Percentiles rank a stretch among this genome's conserved stretches.
phyloP scores from a whole-genome alignment of 2,329 filamentous ascomycete genomes.

The Trichophyton schoenleinii region DNA sequence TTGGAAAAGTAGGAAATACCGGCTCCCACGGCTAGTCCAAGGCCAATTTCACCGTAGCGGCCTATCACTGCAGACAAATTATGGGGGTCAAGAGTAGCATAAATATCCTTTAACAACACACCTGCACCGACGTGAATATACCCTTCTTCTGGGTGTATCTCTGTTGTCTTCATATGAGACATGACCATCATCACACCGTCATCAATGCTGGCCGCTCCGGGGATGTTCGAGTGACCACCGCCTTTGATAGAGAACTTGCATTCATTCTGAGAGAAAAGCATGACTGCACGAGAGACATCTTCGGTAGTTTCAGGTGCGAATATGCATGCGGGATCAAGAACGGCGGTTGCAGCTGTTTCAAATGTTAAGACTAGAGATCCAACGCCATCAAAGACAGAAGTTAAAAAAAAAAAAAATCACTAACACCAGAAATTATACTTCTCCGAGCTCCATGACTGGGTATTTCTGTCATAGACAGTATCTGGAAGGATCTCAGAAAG shows the following conservation, averaged over 20 bases:
- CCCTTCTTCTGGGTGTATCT: neutral
- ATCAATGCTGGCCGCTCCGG: slow-evolving; percentile 35
- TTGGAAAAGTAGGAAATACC: slow-evolving; percentile 32
- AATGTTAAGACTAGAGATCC: neutral
- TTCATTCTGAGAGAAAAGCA: slow-evolving; percentile 20
- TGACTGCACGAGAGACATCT: slow-evolving; percentile 23
- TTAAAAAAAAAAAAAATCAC: neutral
- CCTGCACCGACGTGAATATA: slow-evolving; percentile 2
- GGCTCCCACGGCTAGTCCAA: slow-evolving; percentile 4
- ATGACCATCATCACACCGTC: slow-evolving; percentile 28
- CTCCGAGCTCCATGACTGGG: neutral
- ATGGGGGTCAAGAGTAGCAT: slow-evolving; percentile 4
- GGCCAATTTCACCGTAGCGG: slow-evolving; percentile 5
- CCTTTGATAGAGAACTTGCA: slow-evolving; percentile 44
- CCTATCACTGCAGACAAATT: slow-evolving; percentile 2
- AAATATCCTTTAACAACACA: neutral
- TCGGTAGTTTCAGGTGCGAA: slow-evolving; percentile 21
- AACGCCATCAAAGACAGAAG: neutral
- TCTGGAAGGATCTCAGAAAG: slow-evolving; percentile 2
- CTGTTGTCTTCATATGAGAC: slow-evolving; percentile 8
- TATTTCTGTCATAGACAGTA: neutral
- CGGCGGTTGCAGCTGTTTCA: slow-evolving; percentile 4
- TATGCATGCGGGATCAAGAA: slow-evolving; percentile 22
- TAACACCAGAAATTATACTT: slow-evolving; percentile 6
- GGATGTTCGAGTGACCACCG: slow-evolving; percentile 38